A percentile compares a stretch with the other conserved stretches of the same genome.
These are phyloP conservation scores for Crithidia mellificae DNA, from an alignment of 208 protist genomes.

Conservation along the genomic window DNA sequence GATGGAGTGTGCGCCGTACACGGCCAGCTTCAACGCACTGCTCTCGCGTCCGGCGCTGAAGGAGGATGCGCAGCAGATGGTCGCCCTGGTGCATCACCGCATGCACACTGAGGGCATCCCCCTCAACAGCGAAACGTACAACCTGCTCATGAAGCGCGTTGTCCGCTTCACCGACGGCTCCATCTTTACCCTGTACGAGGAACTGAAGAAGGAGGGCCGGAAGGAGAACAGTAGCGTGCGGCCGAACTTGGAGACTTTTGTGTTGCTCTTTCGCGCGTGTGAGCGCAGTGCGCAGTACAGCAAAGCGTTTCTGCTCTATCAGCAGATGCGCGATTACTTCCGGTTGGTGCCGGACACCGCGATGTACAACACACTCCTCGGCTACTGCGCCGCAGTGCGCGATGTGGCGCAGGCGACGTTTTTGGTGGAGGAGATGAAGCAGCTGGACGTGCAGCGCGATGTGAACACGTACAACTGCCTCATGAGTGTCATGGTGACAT, in stretches of 20 bases:
- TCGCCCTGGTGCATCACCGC: conserved; percentile 65
- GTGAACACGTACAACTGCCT: conserved; percentile 93
- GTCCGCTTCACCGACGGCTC: conserved; percentile 70
- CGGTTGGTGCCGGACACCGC: conserved; percentile 72
- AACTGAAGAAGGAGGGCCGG: conserved; percentile 75
- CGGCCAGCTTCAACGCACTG: conserved; percentile 86
- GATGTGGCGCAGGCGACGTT: conserved; percentile 89
- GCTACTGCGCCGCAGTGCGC: conserved; percentile 81
- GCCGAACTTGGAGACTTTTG: conserved; percentile 81
- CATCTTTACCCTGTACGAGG: conserved; percentile 85
- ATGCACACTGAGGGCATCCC: conserved; percentile 90
- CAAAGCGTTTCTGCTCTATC: conserved; percentile 82
- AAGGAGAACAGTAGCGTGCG: conserved; percentile 58
- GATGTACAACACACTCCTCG: conserved; percentile 88
- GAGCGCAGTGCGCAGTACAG: conserved; percentile 84
- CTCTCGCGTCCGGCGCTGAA: conserved; percentile 49
- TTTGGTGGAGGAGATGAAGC: conserved; percentile 90
- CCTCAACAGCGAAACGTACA: conserved; percentile 88
- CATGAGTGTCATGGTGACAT: conserved; percentile 83
- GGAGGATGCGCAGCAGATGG: conserved; percentile 67
- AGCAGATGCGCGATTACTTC: conserved; percentile 82
- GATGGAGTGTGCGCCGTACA: conserved; percentile 80
- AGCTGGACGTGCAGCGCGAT: conserved; percentile 58
- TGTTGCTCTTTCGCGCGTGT: conserved; percentile 86
- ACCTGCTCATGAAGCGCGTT: conserved; percentile 85